A percentile compares a stretch with the other conserved stretches of the same genome.
phyloP scores from a whole-genome alignment of 73 alveolate genomes.

The Blepharisma japonicum region DNA sequence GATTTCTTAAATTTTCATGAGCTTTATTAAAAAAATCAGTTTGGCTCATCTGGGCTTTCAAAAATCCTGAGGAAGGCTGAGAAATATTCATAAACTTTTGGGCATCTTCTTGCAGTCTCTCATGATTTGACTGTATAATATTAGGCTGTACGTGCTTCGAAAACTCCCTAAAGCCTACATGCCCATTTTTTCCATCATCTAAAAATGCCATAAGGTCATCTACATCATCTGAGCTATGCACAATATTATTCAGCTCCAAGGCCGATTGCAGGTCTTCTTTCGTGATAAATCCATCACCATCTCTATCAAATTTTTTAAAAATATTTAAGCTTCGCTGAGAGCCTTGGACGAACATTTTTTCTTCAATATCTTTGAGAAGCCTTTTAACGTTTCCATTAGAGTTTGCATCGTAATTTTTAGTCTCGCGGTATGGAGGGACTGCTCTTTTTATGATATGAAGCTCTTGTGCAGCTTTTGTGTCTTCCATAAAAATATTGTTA shows the following conservation, averaged over 20 bases:
- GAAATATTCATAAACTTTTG: not conserved
- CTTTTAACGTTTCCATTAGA: slow-evolving; percentile 27
- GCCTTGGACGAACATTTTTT: slow-evolving; percentile 36
- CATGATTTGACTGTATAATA: slow-evolving; percentile 34
- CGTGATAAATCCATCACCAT: slow-evolving; percentile 54
- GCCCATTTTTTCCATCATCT: slow-evolving; percentile 51
- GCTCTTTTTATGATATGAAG: slow-evolving; percentile 29
- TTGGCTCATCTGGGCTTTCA: slow-evolving; percentile 28
- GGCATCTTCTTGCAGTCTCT: slow-evolving; percentile 34
- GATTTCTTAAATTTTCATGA: slow-evolving; percentile 36
- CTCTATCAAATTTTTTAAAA: slow-evolving; percentile 51
- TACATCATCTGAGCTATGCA: slow-evolving; percentile 29
- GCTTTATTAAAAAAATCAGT: slow-evolving; percentile 31
- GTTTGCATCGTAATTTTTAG: not conserved
- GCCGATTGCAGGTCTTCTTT: slow-evolving; percentile 38
- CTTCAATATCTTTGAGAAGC: slow-evolving; percentile 44
- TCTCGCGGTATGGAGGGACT: not conserved
- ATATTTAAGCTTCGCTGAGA: slow-evolving; percentile 34
- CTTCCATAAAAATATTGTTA: slow-evolving; percentile 45
- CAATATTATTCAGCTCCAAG: slow-evolving; percentile 36
- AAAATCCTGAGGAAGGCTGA: slow-evolving; percentile 35
- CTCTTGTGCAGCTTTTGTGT: slow-evolving; percentile 18
- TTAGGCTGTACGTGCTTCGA: slow-evolving; percentile 40
- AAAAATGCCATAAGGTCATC: slow-evolving; percentile 35
- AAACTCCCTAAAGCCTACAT: slow-evolving; percentile 46